Evolutionary conservation across 441 rosid species (phyloP).

Genomic region (Daphne laureola): DNA sequence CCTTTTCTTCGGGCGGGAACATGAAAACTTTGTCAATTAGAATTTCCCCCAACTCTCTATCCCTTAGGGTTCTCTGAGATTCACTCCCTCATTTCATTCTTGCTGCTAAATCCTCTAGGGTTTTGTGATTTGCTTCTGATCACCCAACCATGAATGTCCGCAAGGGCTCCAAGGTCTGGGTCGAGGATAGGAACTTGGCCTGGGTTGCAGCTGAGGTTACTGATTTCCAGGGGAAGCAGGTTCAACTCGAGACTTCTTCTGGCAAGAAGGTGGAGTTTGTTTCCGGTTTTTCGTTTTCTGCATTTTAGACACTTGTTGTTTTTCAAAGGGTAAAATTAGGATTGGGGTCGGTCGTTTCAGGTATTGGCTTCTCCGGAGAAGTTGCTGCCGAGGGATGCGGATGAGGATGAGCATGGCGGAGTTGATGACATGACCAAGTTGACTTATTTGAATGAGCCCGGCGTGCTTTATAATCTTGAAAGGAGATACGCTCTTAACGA

Average conservation of each 20-base stretch:
- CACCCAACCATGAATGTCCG: slow-evolving; percentile 48
- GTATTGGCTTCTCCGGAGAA: slow-evolving; percentile 45
- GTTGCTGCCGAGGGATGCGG: slow-evolving; percentile 59
- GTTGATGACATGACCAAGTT: slow-evolving; percentile 98
- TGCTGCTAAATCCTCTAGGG: slow-evolving; percentile 18
- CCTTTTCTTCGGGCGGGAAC: slow-evolving; percentile 50
- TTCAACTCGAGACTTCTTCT: slow-evolving; percentile 36
- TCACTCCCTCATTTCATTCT: too few relatives aligned
- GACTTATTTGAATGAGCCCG: slow-evolving; percentile 90
- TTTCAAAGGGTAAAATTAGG: too few relatives aligned
- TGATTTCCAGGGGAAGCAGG: slow-evolving; percentile 45
- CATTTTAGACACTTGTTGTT: not conserved
- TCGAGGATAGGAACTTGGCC: slow-evolving; percentile 68
- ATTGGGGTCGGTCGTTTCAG: slow-evolving; percentile 19
- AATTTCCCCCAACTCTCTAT: slow-evolving; percentile 16
- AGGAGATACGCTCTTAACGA: slow-evolving; percentile 89
- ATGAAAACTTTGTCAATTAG: slow-evolving; percentile 8
- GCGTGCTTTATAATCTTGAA: slow-evolving; percentile 79
- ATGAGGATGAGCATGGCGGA: slow-evolving; percentile 85
- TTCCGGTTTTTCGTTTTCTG: not conserved
- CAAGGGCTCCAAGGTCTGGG: slow-evolving; percentile 80
- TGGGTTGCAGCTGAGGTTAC: slow-evolving; percentile 72
- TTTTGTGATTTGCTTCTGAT: slow-evolving; percentile 14
- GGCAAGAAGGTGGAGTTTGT: slow-evolving; percentile 52
- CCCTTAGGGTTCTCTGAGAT: slow-evolving; percentile 23